Percentiles rank a stretch among this genome's conserved stretches.
These are phyloP conservation scores for Huntiella omanensis DNA, from an alignment of 2,329 filamentous ascomycete genomes.

Conservation along the genomic window DNA sequence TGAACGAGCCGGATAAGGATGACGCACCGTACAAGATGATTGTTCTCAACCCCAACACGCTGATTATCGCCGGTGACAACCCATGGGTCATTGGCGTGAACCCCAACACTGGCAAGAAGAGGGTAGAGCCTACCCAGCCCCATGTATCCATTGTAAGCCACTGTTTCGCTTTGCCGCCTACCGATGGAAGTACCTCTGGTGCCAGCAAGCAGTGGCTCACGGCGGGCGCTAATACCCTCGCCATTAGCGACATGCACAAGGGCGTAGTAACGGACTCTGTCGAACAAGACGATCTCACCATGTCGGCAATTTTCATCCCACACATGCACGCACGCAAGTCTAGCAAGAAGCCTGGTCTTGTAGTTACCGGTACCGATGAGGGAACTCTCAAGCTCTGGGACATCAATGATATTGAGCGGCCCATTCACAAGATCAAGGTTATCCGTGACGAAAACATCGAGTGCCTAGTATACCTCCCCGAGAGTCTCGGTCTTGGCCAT, in stretches of 20 bases:
- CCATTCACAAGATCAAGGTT: slow-evolving; percentile 10
- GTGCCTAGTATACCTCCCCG: slow-evolving; percentile 7
- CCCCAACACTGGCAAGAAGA: slow-evolving; percentile 31
- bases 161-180: slow-evolving; percentile 63
- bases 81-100: slow-evolving; percentile 79
- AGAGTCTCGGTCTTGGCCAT: slow-evolving; percentile 36
- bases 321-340: slow-evolving; percentile 51
- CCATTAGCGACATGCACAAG: slow-evolving; percentile 70
- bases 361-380: slow-evolving; percentile 56
- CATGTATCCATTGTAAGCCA: slow-evolving; percentile 90
- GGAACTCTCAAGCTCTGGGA: slow-evolving; percentile 90
- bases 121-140: slow-evolving; percentile 38
- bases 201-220: slow-evolving; percentile 91
- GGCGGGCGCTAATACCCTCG: slow-evolving; percentile 78
- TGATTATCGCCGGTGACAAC: slow-evolving; percentile 81
- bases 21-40: slow-evolving; percentile 64
- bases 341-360: slow-evolving; percentile 45
- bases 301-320: slow-evolving; percentile 62
- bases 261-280: slow-evolving; percentile 79
- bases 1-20: slow-evolving; percentile 22
- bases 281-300: slow-evolving; percentile 82
- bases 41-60: slow-evolving; percentile 66
- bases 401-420: slow-evolving; percentile 64
- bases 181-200: slow-evolving; percentile 64
- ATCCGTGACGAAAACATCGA: slow-evolving; percentile 52